Evolutionary conservation across 352 stramenopile genomes (phyloP), one percentile per base, ranked within the genome.

Genomic region (Globisporangium solare): DNA sequence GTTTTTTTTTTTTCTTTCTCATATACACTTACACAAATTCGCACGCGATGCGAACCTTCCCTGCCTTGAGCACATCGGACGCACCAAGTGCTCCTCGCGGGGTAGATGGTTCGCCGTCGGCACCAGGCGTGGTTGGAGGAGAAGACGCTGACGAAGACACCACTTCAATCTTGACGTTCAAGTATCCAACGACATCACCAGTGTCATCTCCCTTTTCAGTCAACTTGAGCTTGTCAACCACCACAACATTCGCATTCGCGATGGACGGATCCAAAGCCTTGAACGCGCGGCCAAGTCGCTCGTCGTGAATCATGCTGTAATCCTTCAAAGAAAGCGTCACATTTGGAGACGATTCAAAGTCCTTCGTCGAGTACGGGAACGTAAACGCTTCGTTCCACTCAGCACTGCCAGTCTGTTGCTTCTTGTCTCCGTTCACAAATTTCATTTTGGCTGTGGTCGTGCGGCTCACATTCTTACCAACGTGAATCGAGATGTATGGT

Each of bases 321-420:
- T 85, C 74, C 58, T 80, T 83, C 17, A 85, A 43, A 39, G 71
- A 79, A 17, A 83, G 22, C 17, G 64, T 45, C 5, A 83, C 53
- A 6, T 20, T 42, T 47, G 13, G 53, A 1, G 51, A 41, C 6
- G 20, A 48, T 21, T 74, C 70, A 31, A 83, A 64, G 41, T 94
- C 79, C 48, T 82, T 82, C 24, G 73, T 51, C 17, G 66, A 68
- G 51, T 85, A 57, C 24, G 79, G 71, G 53, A 93, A 91, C 39
- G 85, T 93, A 27, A 95, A 89, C 53, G 81, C 88, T 56, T 95
- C 83, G 52, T 84, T 79, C 83, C 83, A 95, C 47, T 76, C 68
- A 13, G 76, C 77, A 21, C 61, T 67, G 13, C 68, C 75, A 6
- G 76, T 45, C 40, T 70, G 62, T 51, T 74, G 73, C 63, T 76